Conservation (phyloP, 306 rosid genomes). For the Calophaca sinica region DNA sequence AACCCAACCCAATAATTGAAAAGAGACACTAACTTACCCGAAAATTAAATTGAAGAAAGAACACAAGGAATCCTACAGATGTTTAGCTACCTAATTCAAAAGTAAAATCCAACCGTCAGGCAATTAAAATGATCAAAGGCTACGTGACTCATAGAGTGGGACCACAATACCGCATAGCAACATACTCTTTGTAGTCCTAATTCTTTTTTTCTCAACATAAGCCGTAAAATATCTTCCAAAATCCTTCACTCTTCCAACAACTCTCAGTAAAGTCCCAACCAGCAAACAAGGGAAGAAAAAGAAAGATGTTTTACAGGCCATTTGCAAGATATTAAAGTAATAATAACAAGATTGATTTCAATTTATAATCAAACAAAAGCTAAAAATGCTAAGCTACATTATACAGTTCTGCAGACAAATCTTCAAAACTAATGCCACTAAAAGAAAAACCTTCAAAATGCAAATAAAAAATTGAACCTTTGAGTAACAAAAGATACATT, state of each 20-base stretch:
- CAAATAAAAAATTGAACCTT: neutral
- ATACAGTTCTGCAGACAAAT: neutral
- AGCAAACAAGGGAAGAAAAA: neutral
- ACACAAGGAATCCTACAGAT: constrained; percentile 53
- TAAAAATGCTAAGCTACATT: neutral
- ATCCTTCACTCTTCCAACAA: constrained; percentile 23
- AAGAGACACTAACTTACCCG: constrained; percentile 52
- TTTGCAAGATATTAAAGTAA: neutral
- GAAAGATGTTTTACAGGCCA: neutral
- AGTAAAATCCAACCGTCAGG: constrained; percentile 54
- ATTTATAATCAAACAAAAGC: neutral
- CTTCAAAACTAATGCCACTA: neutral
- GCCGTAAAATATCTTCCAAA: constrained; percentile 16
- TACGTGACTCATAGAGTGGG: constrained; percentile 19
- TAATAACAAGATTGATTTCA: neutral
- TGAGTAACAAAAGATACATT: neutral
- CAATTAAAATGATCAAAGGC: constrained; percentile 40
- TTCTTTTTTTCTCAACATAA: neutral
- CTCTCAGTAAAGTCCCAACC: constrained; percentile 21
- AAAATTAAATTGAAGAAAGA: constrained; percentile 54
- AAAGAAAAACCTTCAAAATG: constrained; percentile 22
- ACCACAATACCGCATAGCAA: constrained; percentile 19
- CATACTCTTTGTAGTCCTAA: constrained; percentile 26
- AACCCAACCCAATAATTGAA: constrained; percentile 43
- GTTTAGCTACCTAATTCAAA: constrained; percentile 61